Base-by-base conservation (phyloP, 106 monocot species). In the Xerophyta viscosa region DNA sequence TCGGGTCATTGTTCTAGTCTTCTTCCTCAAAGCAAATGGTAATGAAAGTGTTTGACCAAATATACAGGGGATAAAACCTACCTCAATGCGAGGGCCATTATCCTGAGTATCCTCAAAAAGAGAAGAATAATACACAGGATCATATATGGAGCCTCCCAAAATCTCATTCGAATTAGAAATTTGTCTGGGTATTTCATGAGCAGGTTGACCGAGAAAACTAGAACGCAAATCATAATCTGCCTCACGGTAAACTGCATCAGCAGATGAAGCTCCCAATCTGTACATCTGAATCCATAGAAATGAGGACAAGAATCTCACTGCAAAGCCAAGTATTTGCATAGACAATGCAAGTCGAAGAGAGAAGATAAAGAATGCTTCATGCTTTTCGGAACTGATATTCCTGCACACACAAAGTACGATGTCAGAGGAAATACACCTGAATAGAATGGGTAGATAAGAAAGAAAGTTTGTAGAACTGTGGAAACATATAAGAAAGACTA, bases 201-300 rank as follows among this genome's bases (percentile, higher is more conserved):
- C 33, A 15, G 59, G 8, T 37, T 63, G 67, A 69, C 57, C 61
- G 60, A 70, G 6, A 66, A 73, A 74, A 73, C 67, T 65, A 42
- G 56, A 66, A 46, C 73, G 69, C 31, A 57, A 17, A 41, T 69
- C 64, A 57, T 26, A 79, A 50, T 74, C 78, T 50, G 41, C 49
- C 41, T 59, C 72, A 50, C 37, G 63, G 47, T 60, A 61, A 27
- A 48, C 27, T 52, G 63, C 36, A 60, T 62, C 39, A 36, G 68
- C 41, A 51, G 49, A 59, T 56, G 73, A 43, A 66, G 42, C 39
- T 24, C 79, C 79, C 37, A 79, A 50, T 70, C 73, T 74, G 41
- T 79, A 79, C 45, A 79, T 79, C 51, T 73, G 79, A 62, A 79
- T 74, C 79, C 79, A 79, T 12, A 79, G 52, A 26, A 79, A 73